These are phyloP conservation scores for Rhodotorula glutinis DNA, from an alignment of 1,284 basidiomycete species.

Conservation along the genomic window DNA sequence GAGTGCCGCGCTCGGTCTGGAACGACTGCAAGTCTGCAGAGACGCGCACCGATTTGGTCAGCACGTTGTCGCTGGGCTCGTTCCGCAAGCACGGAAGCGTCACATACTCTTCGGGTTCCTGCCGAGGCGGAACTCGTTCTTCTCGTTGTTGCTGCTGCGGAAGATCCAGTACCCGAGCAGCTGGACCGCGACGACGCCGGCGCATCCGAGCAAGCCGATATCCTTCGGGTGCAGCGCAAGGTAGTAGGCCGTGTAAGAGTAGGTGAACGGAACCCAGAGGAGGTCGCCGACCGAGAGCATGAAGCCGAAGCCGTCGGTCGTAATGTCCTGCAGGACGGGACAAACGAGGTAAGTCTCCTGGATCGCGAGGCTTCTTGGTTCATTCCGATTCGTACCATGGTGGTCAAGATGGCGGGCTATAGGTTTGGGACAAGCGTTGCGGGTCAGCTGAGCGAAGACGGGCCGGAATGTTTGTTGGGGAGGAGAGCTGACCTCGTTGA, in stretches of 20 bases:
- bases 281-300: constrained; percentile 96
- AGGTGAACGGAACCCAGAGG: constrained; percentile 91
- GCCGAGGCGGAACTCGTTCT: constrained; percentile 92
- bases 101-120: constrained; percentile 77
- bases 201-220: constrained; percentile 64
- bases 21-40: constrained; percentile 67
- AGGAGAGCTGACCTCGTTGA: constrained; percentile 68
- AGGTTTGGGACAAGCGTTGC: neutral
- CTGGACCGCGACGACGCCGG: constrained; percentile 66
- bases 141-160: constrained; percentile 82
- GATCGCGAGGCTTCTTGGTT: neutral
- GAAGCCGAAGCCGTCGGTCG: constrained; percentile 96
- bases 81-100: too few relatives aligned
- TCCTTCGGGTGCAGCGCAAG: constrained; percentile 82
- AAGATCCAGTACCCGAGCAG: constrained; percentile 87
- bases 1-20: constrained; percentile 79
- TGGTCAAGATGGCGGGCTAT: constrained; percentile 73
- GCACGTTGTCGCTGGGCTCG: neutral
- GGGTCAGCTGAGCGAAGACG: neutral
- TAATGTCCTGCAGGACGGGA: constrained; percentile 76
- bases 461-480: neutral
- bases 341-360: neutral
- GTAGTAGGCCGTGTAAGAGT: constrained; percentile 89
- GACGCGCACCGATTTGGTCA: neutral
- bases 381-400: constrained; percentile 45